Evolutionary conservation across 495 filamentous ascomycete genomes (phyloP).

Genomic region (Clohesyomyces aquaticus): DNA sequence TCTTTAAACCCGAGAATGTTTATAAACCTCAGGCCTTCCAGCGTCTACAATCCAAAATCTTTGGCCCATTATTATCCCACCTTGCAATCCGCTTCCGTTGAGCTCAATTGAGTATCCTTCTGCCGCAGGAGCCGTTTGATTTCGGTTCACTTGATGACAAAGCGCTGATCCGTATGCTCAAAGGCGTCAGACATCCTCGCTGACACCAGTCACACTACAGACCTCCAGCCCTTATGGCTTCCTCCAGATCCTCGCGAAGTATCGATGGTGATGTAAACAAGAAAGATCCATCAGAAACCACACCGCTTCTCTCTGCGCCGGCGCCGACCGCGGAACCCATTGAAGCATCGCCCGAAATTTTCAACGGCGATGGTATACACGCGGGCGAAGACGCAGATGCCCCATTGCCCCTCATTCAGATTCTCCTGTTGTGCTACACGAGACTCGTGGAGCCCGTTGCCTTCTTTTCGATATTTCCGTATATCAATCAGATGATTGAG

Average conservation of each 20-base stretch:
- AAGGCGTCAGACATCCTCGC: too few relatives aligned
- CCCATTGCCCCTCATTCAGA: conserved; percentile 61
- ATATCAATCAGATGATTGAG: conserved; percentile 71
- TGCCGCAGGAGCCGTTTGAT: too few relatives aligned
- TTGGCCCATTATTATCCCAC: too few relatives aligned
- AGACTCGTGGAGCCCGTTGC: conserved; percentile 72
- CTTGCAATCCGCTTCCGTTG: too few relatives aligned
- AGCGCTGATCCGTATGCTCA: too few relatives aligned
- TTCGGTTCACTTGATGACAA: too few relatives aligned
- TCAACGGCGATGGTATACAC: conserved; percentile 1
- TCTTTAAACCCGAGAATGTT: too few relatives aligned
- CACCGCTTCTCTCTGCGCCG: conserved; percentile 19
- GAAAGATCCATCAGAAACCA: conserved; percentile 33
- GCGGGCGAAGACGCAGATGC: conserved; percentile 44
- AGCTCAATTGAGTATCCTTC: too few relatives aligned
- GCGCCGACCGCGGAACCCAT: conserved; percentile 16
- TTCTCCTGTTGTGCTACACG: conserved; percentile 68
- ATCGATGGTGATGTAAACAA: conserved; percentile 1
- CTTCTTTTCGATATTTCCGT: conserved; percentile 77
- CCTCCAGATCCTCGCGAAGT: not conserved
- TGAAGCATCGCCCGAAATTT: not conserved
- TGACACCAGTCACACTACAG: too few relatives aligned
- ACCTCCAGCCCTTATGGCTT: too few relatives aligned
- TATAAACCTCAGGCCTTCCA: too few relatives aligned
- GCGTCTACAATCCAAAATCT: too few relatives aligned